Percentiles rank a stretch among this genome's conserved stretches.
phyloP scores from a whole-genome alignment of 805 yeast species.

The Myxozyma sirexii region DNA sequence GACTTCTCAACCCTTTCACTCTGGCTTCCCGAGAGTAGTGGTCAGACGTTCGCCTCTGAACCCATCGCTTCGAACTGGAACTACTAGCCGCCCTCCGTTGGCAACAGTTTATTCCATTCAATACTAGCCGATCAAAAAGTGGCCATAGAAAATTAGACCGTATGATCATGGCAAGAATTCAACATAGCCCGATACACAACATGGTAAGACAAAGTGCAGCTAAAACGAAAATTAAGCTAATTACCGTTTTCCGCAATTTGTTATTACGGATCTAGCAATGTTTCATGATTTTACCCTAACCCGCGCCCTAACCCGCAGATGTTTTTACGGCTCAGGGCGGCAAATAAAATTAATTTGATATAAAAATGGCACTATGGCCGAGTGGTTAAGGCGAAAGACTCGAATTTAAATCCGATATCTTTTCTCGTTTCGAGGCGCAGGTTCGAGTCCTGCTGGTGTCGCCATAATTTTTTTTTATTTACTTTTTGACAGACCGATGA shows the following conservation, averaged over 20 bases:
- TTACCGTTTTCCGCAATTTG: too few species aligned
- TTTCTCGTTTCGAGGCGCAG: slow-evolving; percentile 40
- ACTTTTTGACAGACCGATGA: too few species aligned
- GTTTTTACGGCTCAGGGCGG: too few species aligned
- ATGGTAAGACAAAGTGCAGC: too few species aligned
- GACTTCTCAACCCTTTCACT: slow-evolving; percentile 62
- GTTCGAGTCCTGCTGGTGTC: slow-evolving; percentile 40
- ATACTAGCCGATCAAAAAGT: not conserved
- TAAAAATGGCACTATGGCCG: slow-evolving; percentile 36
- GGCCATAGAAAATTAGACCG: too few species aligned
- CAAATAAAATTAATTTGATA: not conserved
- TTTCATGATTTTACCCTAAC: too few species aligned
- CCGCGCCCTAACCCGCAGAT: too few species aligned
- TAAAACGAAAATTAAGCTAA: too few species aligned
- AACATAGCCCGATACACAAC: too few species aligned
- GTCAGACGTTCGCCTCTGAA: slow-evolving; percentile 69
- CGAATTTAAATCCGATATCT: slow-evolving; percentile 34
- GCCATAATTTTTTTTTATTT: slow-evolving; percentile 9
- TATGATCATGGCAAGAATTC: too few species aligned
- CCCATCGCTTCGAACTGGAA: slow-evolving; percentile 63
- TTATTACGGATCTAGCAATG: too few species aligned
- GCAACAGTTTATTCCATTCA: not conserved
- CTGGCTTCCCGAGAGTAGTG: slow-evolving; percentile 68
- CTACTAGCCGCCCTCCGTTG: slow-evolving; percentile 13
- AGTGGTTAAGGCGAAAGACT: slow-evolving; percentile 40